Base-by-base conservation (phyloP, 2,329 filamentous ascomycete species). In the Parascedosporium putredinis region DNA sequence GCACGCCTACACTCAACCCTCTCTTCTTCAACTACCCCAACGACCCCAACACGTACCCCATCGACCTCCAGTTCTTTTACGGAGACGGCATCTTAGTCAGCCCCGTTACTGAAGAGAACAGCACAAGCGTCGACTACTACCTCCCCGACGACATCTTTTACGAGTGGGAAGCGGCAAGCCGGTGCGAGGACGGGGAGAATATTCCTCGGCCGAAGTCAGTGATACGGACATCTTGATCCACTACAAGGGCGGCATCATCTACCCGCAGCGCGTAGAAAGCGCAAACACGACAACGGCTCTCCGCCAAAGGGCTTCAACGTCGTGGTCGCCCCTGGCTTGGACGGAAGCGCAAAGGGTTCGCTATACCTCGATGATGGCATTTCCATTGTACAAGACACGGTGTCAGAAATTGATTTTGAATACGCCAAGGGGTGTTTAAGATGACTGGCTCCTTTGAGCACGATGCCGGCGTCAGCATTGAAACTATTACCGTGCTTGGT, bases 341-440 rank as follows among this genome's bases (percentile, higher is more conserved):
- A 85, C 51, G 84, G 83, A 4, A 78, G 66, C 9, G 86, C 86
- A 0, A 62, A 58, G 1, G 86, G 86, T 0, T 67, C 68, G 25
- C 67, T 91, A 52, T 90, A 89, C 60, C 67, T 90, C 7, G 86
- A 91, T 56, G 86, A 91, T 54, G 86, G 86, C 8, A 78, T 80
- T 53, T 80, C 74, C 23, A 58, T 88, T 34, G 67, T 74, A 49
- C 84, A 85, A 63, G 57, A 67, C 2, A 62, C 58, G 1, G 77
- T 72, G 3, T 79, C 74, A 1, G 66, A 77, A 50, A 72, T 88
- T 44, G 61, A 68, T 12, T 86, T 88, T 57, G 56, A 60, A 14
- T 89, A 78, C 59, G 65, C 71, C 33, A 60, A 70, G 5, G 73
- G 75, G 31, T 65, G 65, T 69, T 85, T 20, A 64, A 54, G 0